Evolutionary conservation across 805 yeast species (phyloP), one percentile per base, ranked within the genome.

Genomic region (Starmerella powellii): DNA sequence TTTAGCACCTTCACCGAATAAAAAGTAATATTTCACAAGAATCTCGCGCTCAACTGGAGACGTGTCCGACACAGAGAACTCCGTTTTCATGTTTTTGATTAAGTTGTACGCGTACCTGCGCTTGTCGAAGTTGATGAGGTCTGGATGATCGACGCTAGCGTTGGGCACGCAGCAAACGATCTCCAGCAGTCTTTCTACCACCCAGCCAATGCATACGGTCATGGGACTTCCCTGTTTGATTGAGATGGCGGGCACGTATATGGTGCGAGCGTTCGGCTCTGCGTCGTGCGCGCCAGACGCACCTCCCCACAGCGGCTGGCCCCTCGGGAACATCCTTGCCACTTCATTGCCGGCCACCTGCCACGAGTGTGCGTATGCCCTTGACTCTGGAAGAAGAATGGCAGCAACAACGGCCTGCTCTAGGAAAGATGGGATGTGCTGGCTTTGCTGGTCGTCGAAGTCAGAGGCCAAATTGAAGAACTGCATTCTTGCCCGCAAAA

Each of bases 151-250:
- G 31, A 74, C 69, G 39, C 79, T 73, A 74, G 76, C 81, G 53
- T 80, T 82, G 16, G 95, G 94, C 39, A 85, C 77, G 55, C 72
- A 78, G 48, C 80, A 76, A 1, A 79, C 75, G 46, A 78, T 74
- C 55, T 83, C 94, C 41, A 86, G 57, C 48, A 88, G 63, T 47
- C 93, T 75, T 52, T 81, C 88, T 19, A 80, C 66, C 38, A 85
- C 67, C 97, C 97, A 88, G 10, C 96, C 96, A 45, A 85, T 74
- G 55, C 95, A 87, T 2, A 94, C 91, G 5, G 85, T 73, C 38
- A 83, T 63, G 0, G 77, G 69, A 24, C 33, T 34, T 11, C 49
- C 49, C n/a, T 57, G 42, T 29, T 40, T 33, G 3, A 45, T 37
- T 11, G 54, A 51, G 11, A 63, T 44, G 12, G 41, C 40, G 1